These are phyloP conservation scores for Yamadazyma ubonensis DNA, from an alignment of 805 yeast species.

Conservation along the genomic window DNA sequence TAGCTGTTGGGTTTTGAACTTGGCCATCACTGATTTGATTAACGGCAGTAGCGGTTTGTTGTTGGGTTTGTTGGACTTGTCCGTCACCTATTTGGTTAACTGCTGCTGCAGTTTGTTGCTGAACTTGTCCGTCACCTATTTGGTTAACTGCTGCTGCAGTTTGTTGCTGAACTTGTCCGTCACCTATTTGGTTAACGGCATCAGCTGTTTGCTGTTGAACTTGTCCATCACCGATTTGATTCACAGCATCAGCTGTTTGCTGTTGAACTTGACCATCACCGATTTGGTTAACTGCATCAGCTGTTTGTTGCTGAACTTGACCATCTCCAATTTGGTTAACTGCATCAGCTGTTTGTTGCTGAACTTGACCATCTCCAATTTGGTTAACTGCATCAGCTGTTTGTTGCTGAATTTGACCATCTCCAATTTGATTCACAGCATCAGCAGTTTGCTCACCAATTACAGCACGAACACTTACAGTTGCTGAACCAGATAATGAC, in stretches of 20 bases:
- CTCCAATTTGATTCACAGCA: constrained; percentile 27
- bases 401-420: constrained; percentile 15
- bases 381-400: constrained; percentile 25
- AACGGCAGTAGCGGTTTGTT: constrained; percentile 24
- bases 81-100: constrained; percentile 43
- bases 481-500: no score
- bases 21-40: constrained; percentile 37
- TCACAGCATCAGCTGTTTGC: constrained; percentile 23
- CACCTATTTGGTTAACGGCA: constrained; percentile 40
- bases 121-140: constrained; percentile 37
- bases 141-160: constrained; percentile 29
- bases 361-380: constrained; percentile 23
- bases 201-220: constrained; percentile 21
- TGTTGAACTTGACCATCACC: constrained; percentile 33
- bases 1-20: constrained; percentile 22
- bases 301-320: constrained; percentile 39
- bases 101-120: constrained; percentile 25
- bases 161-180: constrained; percentile 46
- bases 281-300: constrained; percentile 32
- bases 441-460: constrained; percentile 29
- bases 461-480: constrained; percentile 24
- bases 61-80: constrained; percentile 43
- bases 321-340: constrained; percentile 46
- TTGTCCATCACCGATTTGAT: constrained; percentile 28
- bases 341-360: constrained; percentile 22